A percentile compares a stretch with the other conserved stretches of the same genome.
Evolutionary conservation across 75 land plant genomes (phyloP).

Genomic region (Isoetes taiwanensis): DNA sequence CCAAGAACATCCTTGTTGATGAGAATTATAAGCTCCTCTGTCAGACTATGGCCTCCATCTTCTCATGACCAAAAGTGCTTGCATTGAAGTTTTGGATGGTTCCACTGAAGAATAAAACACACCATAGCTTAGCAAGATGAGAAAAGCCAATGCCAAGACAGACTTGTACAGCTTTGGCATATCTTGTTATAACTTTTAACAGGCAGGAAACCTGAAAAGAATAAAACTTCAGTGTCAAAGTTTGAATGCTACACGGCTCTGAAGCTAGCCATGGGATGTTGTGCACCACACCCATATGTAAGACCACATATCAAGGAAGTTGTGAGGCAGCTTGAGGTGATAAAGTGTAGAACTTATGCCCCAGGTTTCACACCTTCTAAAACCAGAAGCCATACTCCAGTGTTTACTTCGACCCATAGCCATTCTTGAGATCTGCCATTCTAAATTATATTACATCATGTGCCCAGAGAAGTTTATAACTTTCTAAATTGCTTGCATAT

Average conservation of each 20-base stretch:
- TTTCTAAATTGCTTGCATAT: no score
- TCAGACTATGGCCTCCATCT: conserved; percentile 3
- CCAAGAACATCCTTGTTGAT: conserved; percentile 3
- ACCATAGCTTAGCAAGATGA: neutral
- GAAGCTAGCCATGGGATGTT: neutral
- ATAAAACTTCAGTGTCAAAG: neutral
- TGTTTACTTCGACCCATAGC: no score
- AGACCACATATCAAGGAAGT: conserved; percentile 1
- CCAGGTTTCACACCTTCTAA: conserved; percentile 2
- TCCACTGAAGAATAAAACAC: neutral
- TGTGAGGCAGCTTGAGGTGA: conserved; percentile 1
- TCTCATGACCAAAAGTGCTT: neutral
- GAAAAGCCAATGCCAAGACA: conserved; percentile 1
- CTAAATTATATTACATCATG: no score
- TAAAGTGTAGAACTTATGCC: neutral
- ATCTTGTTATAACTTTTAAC: neutral
- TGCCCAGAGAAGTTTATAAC: no score
- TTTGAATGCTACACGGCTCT: neutral
- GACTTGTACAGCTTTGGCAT: conserved; percentile 7
- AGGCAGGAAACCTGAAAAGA: neutral
- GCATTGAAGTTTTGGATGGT: neutral
- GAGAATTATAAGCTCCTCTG: neutral
- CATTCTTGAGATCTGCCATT: no score
- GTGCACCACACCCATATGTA: neutral
- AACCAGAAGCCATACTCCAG: no score